Conservation (phyloP, 2,329 filamentous ascomycete genomes). For the Exophiala sp. region DNA sequence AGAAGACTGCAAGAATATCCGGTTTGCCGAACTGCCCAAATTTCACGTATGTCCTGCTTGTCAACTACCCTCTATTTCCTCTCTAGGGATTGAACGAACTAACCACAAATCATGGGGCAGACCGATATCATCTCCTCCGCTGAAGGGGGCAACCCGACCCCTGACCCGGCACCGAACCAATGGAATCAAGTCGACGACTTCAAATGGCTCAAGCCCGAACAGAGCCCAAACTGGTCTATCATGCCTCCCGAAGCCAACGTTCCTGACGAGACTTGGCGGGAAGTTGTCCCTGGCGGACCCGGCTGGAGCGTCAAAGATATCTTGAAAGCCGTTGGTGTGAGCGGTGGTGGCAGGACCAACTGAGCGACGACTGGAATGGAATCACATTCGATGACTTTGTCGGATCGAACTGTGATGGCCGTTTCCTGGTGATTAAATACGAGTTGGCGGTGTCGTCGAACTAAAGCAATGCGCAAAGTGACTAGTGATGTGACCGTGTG, state of each 20-base stretch:
- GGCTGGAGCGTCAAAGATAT: constrained; percentile 61
- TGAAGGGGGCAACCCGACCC: constrained; percentile 15
- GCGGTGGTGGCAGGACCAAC: not conserved
- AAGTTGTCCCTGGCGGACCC: constrained; percentile 59
- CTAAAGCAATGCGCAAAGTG: too few species aligned
- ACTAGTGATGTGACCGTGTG: too few species aligned
- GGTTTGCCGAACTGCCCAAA: constrained; percentile 70
- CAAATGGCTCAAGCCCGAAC: constrained; percentile 82
- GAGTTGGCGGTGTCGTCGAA: too few species aligned
- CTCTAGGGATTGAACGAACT: not conserved
- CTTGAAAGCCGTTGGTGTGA: constrained; percentile 40
- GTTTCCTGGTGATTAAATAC: too few species aligned
- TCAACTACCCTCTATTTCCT: too few species aligned
- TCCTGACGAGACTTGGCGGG: constrained; percentile 60
- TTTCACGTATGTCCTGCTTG: constrained; percentile 21
- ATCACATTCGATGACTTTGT: not conserved
- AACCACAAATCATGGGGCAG: constrained; percentile 5
- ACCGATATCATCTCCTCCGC: constrained; percentile 24
- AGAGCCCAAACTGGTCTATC: constrained; percentile 79
- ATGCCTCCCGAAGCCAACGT: constrained; percentile 58
- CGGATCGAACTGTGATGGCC: too few species aligned
- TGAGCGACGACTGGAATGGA: not conserved
- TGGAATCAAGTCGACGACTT: constrained; percentile 96
- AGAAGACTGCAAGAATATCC: constrained; percentile 72
- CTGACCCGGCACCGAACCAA: constrained; percentile 49